Base-by-base conservation (phyloP, 2,329 filamentous ascomycete genomes). In the Cytospora piceicola region DNA sequence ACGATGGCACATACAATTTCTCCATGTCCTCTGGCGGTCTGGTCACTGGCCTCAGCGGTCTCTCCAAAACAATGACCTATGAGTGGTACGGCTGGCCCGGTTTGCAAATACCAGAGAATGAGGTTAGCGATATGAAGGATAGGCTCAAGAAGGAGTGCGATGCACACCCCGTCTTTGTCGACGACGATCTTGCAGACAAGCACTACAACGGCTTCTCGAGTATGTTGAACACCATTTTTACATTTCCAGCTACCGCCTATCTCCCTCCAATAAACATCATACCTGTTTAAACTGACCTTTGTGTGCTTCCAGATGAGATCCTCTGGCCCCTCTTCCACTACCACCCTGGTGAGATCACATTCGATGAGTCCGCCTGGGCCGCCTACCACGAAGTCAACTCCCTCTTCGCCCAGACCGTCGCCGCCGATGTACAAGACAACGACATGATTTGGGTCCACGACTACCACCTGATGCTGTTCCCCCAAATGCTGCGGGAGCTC, bases 21-120 rank as follows among this genome's bases (percentile, higher is more conserved):
- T 93, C 91, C 76, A 97, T 97, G 92, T 98, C 94, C 56, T 98
- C 95, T 2, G 95, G 95, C 65, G 95, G 95, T 51, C 86, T 99
- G 51, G 95, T 98, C 73, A 97, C 93, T 59, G 95, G 95, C 24
- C 83, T 99, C 68, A 96, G 92, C 71, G 95, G 95, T 30, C 81
- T 98, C 66, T 90, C 92, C 73, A 97, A 97, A 80, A 91, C 92
- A 36, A 97, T 93, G 30, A 94, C 90, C 71, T 98, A 98, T 79
- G 92, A 95, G 78, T 99, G 95, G 95, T 98, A 98, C 79, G 95
- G 95, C 71, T 98, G 95, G 94, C 94, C 95, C 0, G 95, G 95
- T 46, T 81, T 97, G 58, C 93, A 98, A 77, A 88, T 98, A 5
- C 94, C 94, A 49, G 92, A 96, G 69, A 85, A 88, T 63, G 94